A percentile compares a stretch with the other conserved stretches of the same genome.
Evolutionary conservation across 768 basidiomycete species (phyloP).

Genomic region (Termitomyces sp.): DNA sequence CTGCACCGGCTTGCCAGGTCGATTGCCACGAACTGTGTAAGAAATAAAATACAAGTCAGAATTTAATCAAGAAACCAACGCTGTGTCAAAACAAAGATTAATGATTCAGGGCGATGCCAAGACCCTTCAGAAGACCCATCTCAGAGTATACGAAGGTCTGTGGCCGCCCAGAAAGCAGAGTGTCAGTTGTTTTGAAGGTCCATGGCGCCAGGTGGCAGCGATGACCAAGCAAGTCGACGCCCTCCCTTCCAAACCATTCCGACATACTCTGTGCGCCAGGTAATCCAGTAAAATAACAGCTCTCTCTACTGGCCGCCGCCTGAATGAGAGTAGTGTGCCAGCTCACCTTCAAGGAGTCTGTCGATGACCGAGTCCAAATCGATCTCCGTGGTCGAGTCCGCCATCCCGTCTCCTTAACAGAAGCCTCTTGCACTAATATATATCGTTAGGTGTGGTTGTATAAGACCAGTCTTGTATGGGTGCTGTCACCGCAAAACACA

Average conservation of each 20-base stretch:
- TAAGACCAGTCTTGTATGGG: background rate
- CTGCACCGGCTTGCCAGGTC: conserved; percentile 97
- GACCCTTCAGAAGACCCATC: background rate
- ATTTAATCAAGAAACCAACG: conserved; percentile 1
- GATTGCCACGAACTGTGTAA: conserved; percentile 86
- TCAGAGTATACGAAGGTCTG: background rate
- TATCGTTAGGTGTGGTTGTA: conserved; percentile 5
- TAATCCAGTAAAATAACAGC: background rate
- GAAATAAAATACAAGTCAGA: conserved; percentile 18
- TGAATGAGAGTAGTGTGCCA: conserved; percentile 12
- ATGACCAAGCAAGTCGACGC: conserved; percentile 1
- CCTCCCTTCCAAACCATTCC: background rate
- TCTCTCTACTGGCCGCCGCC: background rate
- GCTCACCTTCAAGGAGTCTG: conserved; percentile 93
- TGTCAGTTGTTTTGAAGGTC: background rate
- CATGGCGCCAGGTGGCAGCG: conserved; percentile 12
- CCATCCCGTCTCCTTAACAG: conserved; percentile 43
- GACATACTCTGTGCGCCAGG: background rate
- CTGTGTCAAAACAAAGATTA: conserved; percentile 3
- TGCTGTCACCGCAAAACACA: conserved; percentile 10
- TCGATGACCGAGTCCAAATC: conserved; percentile 99
- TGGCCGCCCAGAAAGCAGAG: background rate
- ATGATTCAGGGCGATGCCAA: background rate
- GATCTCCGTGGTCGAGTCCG: conserved; percentile 85
- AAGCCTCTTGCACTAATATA: conserved; percentile 8